phyloP scores from a whole-genome alignment of 1,139 yeast genomes.

The Debaryomycetaceae sp. region DNA sequence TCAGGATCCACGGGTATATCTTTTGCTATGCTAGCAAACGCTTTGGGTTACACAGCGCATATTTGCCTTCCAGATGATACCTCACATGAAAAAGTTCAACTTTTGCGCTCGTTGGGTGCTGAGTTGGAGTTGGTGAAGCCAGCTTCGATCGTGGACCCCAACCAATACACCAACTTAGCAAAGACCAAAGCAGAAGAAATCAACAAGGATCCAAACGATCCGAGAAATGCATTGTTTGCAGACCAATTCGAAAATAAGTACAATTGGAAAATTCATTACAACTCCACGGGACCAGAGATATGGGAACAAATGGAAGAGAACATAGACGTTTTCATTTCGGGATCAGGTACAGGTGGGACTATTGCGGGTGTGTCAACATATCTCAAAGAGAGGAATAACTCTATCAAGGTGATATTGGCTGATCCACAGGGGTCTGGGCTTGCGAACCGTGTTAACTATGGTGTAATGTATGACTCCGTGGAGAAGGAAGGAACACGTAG shows the following conservation, averaged over 20 bases:
- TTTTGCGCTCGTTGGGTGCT: conserved; percentile 77
- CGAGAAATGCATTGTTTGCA: conserved; percentile 70
- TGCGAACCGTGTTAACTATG: conserved; percentile 76
- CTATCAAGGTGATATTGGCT: conserved; percentile 57
- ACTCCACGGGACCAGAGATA: conserved; percentile 89
- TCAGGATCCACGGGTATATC: conserved; percentile 96
- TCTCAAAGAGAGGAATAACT: conserved; percentile 50
- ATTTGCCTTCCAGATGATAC: conserved; percentile 97
- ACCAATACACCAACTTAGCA: conserved; percentile 90
- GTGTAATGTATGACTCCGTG: conserved; percentile 88
- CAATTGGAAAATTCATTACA: conserved; percentile 83
- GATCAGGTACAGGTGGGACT: conserved; percentile 75
- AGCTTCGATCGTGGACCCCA: conserved; percentile 90
- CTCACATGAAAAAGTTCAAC: conserved; percentile 71
- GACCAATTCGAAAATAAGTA: conserved; percentile 93
- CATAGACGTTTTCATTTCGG: conserved; percentile 78
- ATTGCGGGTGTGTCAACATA: conserved; percentile 82
- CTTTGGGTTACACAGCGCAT: conserved; percentile 85
- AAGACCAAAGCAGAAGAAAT: conserved; percentile 57
- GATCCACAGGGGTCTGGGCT: conserved; percentile 97
- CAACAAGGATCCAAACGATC: conserved; percentile 36
- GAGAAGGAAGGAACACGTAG: conserved; percentile 93
- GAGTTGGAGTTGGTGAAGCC: conserved; percentile 86
- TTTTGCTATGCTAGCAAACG: conserved; percentile 80
- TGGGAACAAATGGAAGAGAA: conserved; percentile 58